Evolutionary conservation across 2,329 filamentous ascomycete genomes (phyloP), one percentile per base, ranked within the genome.

Genomic region (Cephalotrichum gorgonifer): DNA sequence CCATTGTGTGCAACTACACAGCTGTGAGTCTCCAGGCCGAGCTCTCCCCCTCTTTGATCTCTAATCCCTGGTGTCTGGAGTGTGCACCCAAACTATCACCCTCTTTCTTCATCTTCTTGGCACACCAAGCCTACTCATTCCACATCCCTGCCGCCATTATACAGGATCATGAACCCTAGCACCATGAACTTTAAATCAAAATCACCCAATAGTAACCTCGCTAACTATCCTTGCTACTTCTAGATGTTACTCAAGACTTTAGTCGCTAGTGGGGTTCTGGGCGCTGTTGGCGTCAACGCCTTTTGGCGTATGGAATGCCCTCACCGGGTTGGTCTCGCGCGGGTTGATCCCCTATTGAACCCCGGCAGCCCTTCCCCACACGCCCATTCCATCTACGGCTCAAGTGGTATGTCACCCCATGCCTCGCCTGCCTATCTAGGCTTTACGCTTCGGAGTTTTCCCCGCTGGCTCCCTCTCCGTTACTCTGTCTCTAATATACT

Each of bases 241-340:
- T 41, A 26, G n/a, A 49, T 49, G 47, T 31, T 42, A 25, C 41
- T 31, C 28, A 49, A 38, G 28, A 15, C 47, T n/a, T 15, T 22
- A 6, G 6, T 41, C 20, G 20, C 33, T 6, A 33, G 17, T 22
- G 11, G 15, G 22, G 26, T 44, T 25, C 23, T 50, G 14, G 7
- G 33, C 25, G 48, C 48, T 25, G 28, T 43, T 25, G 48, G 48
- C 20, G 48, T 42, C 43, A 61, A 75, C 56, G 89, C 85, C 52
- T 95, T 95, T 67, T 95, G 87, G 87, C 87, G 89, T 62, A 86
- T 95, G 76, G 85, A 88, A 58, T 95, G 88, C 66, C 84, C 79
- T 56, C 82, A 81, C 50, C 75, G 77, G 43, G 72, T 81, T 55
- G 86, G 81, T 53, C 63, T 87, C 50, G 85, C 80, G 45, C 79